A percentile compares a stretch with the other conserved stretches of the same genome.
Conservation (phyloP, 495 filamentous ascomycete genomes). For the Amniculicola lignicola region DNA sequence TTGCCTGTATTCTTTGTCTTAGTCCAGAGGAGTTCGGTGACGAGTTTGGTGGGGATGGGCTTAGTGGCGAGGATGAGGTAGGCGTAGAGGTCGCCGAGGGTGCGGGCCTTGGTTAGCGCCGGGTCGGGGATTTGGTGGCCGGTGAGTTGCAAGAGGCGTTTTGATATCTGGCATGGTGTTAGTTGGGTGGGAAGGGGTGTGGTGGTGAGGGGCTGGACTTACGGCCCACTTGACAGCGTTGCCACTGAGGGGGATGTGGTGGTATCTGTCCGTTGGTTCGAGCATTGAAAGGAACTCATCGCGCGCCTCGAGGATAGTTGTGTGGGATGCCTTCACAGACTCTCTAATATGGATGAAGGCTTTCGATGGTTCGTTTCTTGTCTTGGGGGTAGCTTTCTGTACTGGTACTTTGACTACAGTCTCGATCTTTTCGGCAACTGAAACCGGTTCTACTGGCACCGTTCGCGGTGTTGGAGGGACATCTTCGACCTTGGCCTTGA, state of each 20-base stretch:
- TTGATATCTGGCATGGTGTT: slow-evolving; percentile 58
- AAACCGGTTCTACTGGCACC: background rate
- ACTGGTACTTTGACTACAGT: background rate
- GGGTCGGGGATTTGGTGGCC: slow-evolving; percentile 70
- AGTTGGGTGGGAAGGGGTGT: slow-evolving; percentile 2
- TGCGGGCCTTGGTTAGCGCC: slow-evolving; percentile 52
- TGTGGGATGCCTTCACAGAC: too few relatives aligned
- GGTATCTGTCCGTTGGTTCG: too few relatives aligned
- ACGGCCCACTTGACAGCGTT: slow-evolving; percentile 69
- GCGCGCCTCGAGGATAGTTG: slow-evolving; percentile 44
- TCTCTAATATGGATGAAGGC: too few relatives aligned
- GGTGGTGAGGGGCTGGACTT: slow-evolving; percentile 41
- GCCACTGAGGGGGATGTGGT: slow-evolving; percentile 49
- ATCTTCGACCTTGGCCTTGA: background rate
- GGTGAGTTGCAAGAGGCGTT: slow-evolving; percentile 73
- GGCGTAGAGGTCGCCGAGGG: slow-evolving; percentile 42
- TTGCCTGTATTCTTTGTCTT: background rate
- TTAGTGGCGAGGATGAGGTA: slow-evolving; percentile 54
- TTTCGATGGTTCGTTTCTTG: too few relatives aligned
- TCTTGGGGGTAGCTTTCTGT: too few relatives aligned
- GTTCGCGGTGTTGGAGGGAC: background rate
- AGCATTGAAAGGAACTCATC: too few relatives aligned
- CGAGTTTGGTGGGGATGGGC: slow-evolving; percentile 54
- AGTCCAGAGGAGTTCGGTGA: background rate
- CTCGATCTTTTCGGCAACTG: background rate